A percentile compares a stretch with the other conserved stretches of the same genome.
phyloP scores from a whole-genome alignment of 176 grass and related monocot species.

The Hsuehochloa calcarea region DNA sequence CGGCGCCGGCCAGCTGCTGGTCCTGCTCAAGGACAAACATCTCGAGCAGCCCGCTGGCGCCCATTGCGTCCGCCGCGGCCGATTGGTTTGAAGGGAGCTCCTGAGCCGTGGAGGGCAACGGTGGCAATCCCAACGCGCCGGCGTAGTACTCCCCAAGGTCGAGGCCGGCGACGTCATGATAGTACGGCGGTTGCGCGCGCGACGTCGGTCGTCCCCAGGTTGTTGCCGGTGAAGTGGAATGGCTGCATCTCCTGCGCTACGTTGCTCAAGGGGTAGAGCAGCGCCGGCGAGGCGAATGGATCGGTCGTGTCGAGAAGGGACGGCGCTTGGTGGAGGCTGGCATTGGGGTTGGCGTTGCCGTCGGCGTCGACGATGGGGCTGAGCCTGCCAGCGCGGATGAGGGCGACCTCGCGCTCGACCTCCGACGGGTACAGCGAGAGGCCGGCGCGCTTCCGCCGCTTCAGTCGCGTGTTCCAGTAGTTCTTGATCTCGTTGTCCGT shows the following conservation, averaged over 20 bases:
- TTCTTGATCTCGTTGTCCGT: conserved; percentile 99
- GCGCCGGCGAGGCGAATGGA: not conserved
- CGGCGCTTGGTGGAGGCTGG: not conserved
- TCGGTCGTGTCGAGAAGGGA: not conserved
- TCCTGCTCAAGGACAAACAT: conserved; percentile 3
- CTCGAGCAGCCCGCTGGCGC: not conserved
- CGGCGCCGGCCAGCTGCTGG: not conserved
- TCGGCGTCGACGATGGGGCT: conserved; percentile 6
- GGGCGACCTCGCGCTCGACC: conserved; percentile 29
- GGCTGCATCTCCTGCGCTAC: not conserved
- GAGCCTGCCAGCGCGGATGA: not conserved
- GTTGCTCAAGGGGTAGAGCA: not conserved
- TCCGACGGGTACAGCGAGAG: conserved; percentile 43
- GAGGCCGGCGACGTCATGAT: not conserved
- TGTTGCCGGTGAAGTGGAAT: not conserved
- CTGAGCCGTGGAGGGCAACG: not conserved
- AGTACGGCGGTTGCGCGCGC: not conserved
- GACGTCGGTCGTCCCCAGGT: not conserved
- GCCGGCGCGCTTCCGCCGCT: conserved; percentile 42
- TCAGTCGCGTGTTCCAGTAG: conserved; percentile 96
- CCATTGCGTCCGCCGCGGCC: not conserved
- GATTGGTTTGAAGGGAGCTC: conserved; percentile 38
- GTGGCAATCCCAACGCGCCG: not conserved
- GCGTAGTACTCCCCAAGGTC: not conserved
- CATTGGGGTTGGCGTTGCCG: not conserved